Base-by-base conservation (phyloP, 2,329 filamentous ascomycete genomes). In the Ceratocystiopsis sp. region DNA sequence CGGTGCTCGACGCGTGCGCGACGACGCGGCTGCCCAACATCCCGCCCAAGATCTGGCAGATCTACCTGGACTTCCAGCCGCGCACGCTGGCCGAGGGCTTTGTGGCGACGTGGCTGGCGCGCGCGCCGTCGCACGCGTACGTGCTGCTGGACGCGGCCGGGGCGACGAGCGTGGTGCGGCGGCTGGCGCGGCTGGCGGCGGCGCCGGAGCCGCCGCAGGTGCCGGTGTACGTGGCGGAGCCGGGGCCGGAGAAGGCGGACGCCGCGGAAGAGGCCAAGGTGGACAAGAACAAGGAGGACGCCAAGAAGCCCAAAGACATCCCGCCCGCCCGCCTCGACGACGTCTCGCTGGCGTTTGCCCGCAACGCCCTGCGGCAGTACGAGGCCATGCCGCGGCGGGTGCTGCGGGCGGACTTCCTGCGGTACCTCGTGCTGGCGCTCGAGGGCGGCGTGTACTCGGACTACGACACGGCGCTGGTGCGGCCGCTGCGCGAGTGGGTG, bases 381-480 rank as follows among this genome's bases (percentile, higher is more conserved):
- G 40, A 42, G 7, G 43, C 40, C 35, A 48, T 52, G 46, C 42
- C 49, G 41, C 49, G 47, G 11, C 45, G 47, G 15, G 46, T 49
- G 11, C 41, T 49, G 41, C 47, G 49, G 16, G 49, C 49, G 35
- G 54, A 57, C 41, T 45, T 57, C 36, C 43, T 56, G 19, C 53
- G 55, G n/a, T 57, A 56, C 42, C 48, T 56, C 5, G 38, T 57
- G 15, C 53, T 57, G 14, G 43, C 45, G 3, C 47, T 48, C 14
- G 55, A 61, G 43, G 60, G 61, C 34, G 61, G 66, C 29, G 51
- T 67, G 12, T 77, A 75, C 53, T 64, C 70, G n/a, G 73, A 77
- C 50, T 72, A 73, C 37, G 73, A 77, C 52, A 72, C 75, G 13
- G n/a, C 33, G 3, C 19, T 75, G 51, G 67, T 68, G 13, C 55